Percentiles rank a stretch among this genome's conserved stretches.
Conservation (phyloP, 495 filamentous ascomycete genomes). For the Penicillium arizonense region DNA sequence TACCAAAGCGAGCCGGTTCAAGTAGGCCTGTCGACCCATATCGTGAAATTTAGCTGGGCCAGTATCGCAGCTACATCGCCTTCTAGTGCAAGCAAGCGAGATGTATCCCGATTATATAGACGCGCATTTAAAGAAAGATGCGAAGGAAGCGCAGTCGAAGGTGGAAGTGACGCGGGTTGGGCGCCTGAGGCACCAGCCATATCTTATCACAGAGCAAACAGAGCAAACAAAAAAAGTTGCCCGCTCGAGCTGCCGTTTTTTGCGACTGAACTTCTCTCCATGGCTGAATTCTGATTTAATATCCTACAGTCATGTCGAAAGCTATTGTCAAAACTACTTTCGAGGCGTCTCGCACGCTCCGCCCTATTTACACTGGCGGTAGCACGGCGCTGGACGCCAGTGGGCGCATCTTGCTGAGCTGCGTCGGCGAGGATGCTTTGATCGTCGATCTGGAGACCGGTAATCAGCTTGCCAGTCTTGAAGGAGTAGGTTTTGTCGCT, state of each 20-base stretch:
- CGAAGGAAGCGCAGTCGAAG: background rate
- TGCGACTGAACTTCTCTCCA: slow-evolving; percentile 17
- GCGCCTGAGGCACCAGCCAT: slow-evolving; percentile 27
- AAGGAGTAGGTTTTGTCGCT: slow-evolving; percentile 64
- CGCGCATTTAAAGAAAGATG: background rate
- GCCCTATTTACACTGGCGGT: slow-evolving; percentile 92
- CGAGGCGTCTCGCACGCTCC: slow-evolving; percentile 73
- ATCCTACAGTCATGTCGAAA: slow-evolving; percentile 43
- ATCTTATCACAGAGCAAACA: slow-evolving; percentile 37
- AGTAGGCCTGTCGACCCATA: slow-evolving; percentile 52
- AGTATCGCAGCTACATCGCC: slow-evolving; percentile 3
- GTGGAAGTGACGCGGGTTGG: slow-evolving; percentile 15
- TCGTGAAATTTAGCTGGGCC: slow-evolving; percentile 1
- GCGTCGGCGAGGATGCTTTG: slow-evolving; percentile 83
- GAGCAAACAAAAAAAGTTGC: slow-evolving; percentile 47
- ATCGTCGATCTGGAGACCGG: slow-evolving; percentile 84
- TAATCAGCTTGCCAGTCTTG: slow-evolving; percentile 76
- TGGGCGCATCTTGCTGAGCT: slow-evolving; percentile 82
- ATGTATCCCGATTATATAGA: background rate
- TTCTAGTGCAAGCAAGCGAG: background rate
- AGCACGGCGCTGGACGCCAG: slow-evolving; percentile 77
- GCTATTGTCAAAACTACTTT: slow-evolving; percentile 76
- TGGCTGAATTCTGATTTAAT: slow-evolving; percentile 9
- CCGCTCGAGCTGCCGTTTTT: slow-evolving; percentile 23
- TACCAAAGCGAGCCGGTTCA: slow-evolving; percentile 55